Conservation (phyloP, 768 basidiomycete genomes). For the Mrakia gelida region DNA sequence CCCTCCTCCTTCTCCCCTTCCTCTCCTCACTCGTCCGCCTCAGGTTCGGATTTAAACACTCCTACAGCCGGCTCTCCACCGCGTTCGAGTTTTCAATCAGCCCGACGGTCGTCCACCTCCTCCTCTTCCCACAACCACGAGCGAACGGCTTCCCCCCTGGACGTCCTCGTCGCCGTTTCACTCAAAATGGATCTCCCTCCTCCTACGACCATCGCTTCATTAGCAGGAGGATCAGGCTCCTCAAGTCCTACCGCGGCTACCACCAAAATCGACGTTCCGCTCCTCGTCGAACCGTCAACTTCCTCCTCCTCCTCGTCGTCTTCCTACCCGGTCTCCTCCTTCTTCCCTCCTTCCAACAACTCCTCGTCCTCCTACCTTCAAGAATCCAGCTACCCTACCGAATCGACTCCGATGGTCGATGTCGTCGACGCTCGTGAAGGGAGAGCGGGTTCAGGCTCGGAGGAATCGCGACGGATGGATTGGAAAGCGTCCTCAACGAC, state of each 20-base stretch:
- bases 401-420: no score
- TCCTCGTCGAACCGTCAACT: not conserved
- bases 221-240: not conserved
- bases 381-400: no score
- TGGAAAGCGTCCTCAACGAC: not conserved
- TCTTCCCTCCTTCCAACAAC: no score
- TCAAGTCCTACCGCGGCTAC: not conserved
- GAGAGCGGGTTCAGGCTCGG: not conserved
- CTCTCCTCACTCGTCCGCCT: not conserved
- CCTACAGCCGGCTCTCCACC: not conserved
- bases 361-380: no score
- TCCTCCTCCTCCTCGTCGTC: no score
- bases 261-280: not conserved
- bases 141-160: not conserved
- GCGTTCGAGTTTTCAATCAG: not conserved
- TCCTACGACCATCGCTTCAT: not conserved
- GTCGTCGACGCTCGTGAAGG: no score
- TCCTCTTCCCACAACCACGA: not conserved
- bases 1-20: not conserved
- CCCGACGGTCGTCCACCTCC: not conserved
- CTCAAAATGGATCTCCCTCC: not conserved
- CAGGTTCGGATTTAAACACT: not conserved
- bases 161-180: slow-evolving; percentile 2
- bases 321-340: no score
- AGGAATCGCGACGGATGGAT: not conserved